Percentiles rank a stretch among this genome's conserved stretches.
phyloP scores from a whole-genome alignment of 495 filamentous ascomycete species.

The Daldinia grandis region DNA sequence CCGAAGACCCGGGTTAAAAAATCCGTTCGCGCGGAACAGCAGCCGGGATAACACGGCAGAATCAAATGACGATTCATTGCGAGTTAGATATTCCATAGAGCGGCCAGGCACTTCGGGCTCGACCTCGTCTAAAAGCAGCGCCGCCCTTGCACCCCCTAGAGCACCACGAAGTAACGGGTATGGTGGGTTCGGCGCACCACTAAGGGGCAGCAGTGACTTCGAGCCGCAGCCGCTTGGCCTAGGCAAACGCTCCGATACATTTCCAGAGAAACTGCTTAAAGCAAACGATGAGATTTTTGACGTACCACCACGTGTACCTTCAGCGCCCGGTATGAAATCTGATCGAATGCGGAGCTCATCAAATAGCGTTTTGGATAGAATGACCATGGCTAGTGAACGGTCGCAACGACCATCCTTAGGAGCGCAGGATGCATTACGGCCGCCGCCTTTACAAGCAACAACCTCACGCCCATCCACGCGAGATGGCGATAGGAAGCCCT shows the following conservation, averaged over 20 bases:
- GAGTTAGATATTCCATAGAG: constrained; percentile 43
- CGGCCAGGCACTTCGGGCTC: constrained; percentile 54
- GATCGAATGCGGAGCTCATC: constrained; percentile 50
- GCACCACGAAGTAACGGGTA: constrained; percentile 59
- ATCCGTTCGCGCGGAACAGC: constrained; percentile 34
- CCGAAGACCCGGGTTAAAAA: constrained; percentile 37
- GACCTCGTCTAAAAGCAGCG: constrained; percentile 51
- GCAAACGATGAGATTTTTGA: constrained; percentile 48
- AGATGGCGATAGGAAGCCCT: constrained; percentile 36
- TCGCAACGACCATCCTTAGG: constrained; percentile 57
- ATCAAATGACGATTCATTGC: constrained; percentile 36
- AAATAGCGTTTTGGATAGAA: constrained; percentile 29
- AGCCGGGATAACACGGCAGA: constrained; percentile 37
- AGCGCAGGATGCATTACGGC: constrained; percentile 55
- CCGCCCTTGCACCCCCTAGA: constrained; percentile 48
- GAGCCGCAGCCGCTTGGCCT: constrained; percentile 50
- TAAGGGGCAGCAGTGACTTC: constrained; percentile 43
- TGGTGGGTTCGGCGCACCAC: constrained; percentile 57
- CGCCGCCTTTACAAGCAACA: constrained; percentile 59
- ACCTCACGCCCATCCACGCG: constrained; percentile 50
- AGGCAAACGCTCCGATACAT: constrained; percentile 63
- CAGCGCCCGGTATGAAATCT: constrained; percentile 52
- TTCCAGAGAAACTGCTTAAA: constrained; percentile 64
- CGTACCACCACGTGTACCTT: constrained; percentile 54
- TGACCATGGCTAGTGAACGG: constrained; percentile 41